These are phyloP conservation scores for Erodium trifolium DNA, from an alignment of 441 rosid species.

Conservation along the genomic window DNA sequence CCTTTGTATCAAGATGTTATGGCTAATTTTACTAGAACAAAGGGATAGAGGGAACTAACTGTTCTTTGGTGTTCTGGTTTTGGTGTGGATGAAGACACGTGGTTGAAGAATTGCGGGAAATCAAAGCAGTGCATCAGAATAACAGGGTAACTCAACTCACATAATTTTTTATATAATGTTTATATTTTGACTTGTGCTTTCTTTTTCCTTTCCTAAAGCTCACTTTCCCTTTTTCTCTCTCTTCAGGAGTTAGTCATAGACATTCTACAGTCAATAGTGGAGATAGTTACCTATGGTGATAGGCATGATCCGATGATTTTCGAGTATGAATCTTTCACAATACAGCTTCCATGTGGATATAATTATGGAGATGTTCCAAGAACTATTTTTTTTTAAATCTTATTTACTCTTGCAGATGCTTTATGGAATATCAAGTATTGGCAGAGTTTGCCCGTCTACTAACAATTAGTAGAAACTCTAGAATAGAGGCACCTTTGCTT, in stretches of 20 bases:
- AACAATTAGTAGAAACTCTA: conserved; percentile 39
- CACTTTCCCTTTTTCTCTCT: conserved; percentile 5
- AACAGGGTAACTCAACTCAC: conserved; percentile 34
- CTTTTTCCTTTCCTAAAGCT: conserved; percentile 9
- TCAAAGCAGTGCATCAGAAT: conserved; percentile 40
- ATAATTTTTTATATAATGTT: neutral
- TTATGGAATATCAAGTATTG: conserved; percentile 67
- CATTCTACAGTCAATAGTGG: conserved; percentile 56
- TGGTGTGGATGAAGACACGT: conserved; percentile 30
- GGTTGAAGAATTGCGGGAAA: conserved; percentile 41
- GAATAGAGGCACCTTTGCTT: conserved; percentile 52
- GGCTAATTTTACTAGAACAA: neutral
- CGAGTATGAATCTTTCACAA: conserved; percentile 32
- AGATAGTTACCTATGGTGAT: conserved; percentile 65
- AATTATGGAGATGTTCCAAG: conserved; percentile 5
- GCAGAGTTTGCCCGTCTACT: conserved; percentile 58
- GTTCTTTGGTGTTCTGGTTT: conserved; percentile 1
- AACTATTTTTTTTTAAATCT: neutral
- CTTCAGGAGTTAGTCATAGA: conserved; percentile 51
- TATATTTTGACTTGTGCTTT: neutral
- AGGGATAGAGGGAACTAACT: neutral
- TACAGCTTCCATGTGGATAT: conserved; percentile 9
- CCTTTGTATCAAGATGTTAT: neutral
- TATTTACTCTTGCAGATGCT: conserved; percentile 34
- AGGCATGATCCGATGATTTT: conserved; percentile 56